Percentiles rank a stretch among this genome's conserved stretches.
phyloP scores from a whole-genome alignment of 2,329 filamentous ascomycete species.

The Epichloe scottii region DNA sequence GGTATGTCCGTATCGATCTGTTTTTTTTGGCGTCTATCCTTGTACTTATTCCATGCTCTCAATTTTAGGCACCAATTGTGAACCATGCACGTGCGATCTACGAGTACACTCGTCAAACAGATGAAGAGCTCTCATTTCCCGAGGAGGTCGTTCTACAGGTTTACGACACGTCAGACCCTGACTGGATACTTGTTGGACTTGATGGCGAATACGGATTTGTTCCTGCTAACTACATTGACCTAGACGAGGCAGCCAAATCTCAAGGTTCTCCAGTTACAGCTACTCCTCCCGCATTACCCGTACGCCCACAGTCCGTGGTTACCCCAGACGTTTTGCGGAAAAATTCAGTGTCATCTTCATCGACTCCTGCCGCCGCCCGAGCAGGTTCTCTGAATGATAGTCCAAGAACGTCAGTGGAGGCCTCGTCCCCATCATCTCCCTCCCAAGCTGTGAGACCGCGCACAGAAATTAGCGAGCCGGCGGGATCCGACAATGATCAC shows the following conservation, averaged over 20 bases:
- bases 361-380: slow-evolving; percentile 40
- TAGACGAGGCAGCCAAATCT: slow-evolving; percentile 36
- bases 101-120: slow-evolving; percentile 93
- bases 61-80: slow-evolving; percentile 46
- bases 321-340: slow-evolving; percentile 20
- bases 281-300: slow-evolving; percentile 31
- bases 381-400: slow-evolving; percentile 43
- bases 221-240: slow-evolving; percentile 89
- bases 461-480: slow-evolving; percentile 15
- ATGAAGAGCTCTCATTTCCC: slow-evolving; percentile 91
- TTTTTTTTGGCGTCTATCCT: not conserved
- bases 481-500: slow-evolving; percentile 19
- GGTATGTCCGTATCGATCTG: slow-evolving; percentile 35
- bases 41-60: not conserved
- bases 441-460: slow-evolving; percentile 16
- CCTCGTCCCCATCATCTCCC: slow-evolving; percentile 12
- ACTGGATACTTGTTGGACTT: slow-evolving; percentile 88
- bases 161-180: slow-evolving; percentile 82
- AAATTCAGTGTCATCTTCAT: slow-evolving; percentile 13
- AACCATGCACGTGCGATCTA: slow-evolving; percentile 82
- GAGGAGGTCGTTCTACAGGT: slow-evolving; percentile 77
- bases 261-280: slow-evolving; percentile 24
- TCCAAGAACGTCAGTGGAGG: slow-evolving; percentile 19
- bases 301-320: slow-evolving; percentile 24
- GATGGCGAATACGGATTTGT: slow-evolving; percentile 86